Conservation (phyloP, 352 stramenopile species). For the Aphanomyces stellatus region DNA sequence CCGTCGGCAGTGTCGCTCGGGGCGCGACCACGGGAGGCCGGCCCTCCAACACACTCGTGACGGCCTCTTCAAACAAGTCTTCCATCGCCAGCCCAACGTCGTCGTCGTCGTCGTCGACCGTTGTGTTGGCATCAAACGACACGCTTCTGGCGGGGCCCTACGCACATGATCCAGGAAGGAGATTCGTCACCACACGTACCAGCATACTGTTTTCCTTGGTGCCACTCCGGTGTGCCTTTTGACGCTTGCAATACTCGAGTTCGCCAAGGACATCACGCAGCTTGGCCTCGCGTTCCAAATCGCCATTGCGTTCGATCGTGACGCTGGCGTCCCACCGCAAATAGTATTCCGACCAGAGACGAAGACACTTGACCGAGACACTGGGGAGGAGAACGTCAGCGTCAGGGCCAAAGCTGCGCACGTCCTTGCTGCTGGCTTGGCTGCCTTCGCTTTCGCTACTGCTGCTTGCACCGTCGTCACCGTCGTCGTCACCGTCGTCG, state of each 20-base stretch:
- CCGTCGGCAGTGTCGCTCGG: neutral
- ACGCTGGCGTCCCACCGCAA: constrained; percentile 62
- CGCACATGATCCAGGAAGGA: no score
- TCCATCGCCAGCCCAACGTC: neutral
- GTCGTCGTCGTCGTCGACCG: neutral
- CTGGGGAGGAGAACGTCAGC: constrained; percentile 65
- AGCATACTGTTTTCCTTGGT: no score
- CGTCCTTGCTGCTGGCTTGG: constrained; percentile 2
- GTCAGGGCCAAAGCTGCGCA: constrained; percentile 22
- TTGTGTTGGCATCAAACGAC: neutral
- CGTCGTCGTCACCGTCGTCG: constrained; percentile 34
- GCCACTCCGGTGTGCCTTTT: no score
- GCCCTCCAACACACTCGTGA: no score
- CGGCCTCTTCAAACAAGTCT: neutral
- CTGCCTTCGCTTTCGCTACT: constrained; percentile 8
- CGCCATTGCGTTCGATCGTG: constrained; percentile 43
- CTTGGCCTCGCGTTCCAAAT: constrained; percentile 46
- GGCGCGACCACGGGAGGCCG: neutral
- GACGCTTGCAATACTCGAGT: neutral
- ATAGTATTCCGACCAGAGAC: constrained; percentile 76
- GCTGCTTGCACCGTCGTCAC: constrained; percentile 26
- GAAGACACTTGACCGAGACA: constrained; percentile 51
- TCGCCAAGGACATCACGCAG: constrained; percentile 13
- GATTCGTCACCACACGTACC: no score
- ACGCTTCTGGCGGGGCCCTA: no score